These are phyloP conservation scores for Podospora australis DNA, from an alignment of 495 filamentous ascomycete species.

Conservation along the genomic window DNA sequence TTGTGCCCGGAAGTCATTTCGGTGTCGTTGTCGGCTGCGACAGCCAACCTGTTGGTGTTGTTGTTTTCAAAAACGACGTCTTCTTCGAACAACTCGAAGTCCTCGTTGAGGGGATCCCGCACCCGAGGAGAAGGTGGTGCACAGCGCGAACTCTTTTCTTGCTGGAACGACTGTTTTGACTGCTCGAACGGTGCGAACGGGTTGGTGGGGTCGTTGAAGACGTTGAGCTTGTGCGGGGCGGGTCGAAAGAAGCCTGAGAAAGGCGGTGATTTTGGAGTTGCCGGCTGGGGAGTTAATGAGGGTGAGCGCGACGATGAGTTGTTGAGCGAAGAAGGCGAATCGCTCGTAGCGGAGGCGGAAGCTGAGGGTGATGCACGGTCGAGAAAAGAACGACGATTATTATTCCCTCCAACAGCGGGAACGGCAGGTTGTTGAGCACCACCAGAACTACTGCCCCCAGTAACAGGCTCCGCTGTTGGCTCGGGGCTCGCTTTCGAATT, in stretches of 20 bases:
- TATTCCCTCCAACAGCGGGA: not conserved
- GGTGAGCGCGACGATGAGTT: conserved; percentile 30
- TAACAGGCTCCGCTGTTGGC: conserved; percentile 15
- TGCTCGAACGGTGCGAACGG: conserved; percentile 1
- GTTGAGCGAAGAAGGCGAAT: conserved; percentile 30
- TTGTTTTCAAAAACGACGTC: conserved; percentile 13
- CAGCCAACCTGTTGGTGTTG: conserved; percentile 5
- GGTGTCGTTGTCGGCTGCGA: conserved; percentile 38
- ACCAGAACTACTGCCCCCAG: conserved; percentile 23
- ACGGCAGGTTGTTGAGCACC: not conserved
- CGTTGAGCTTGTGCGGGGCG: conserved; percentile 28
- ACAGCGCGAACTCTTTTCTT: conserved; percentile 4
- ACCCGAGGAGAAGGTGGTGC: conserved; percentile 20
- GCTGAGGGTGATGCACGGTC: conserved; percentile 27
- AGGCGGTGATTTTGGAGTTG: conserved; percentile 30
- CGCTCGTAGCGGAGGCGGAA: conserved; percentile 11
- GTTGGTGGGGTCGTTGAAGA: conserved; percentile 16
- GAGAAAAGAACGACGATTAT: conserved; percentile 10
- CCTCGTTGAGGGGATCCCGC: conserved; percentile 23
- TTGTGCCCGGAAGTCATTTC: conserved; percentile 57
- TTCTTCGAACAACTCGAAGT: conserved; percentile 28
- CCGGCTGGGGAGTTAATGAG: conserved; percentile 35
- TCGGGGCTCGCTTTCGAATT: conserved; percentile 24
- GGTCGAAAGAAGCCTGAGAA: conserved; percentile 24
- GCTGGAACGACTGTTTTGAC: too few relatives aligned